phyloP scores from a whole-genome alignment of 306 rosid genomes.

The Quercus agrifolia region DNA sequence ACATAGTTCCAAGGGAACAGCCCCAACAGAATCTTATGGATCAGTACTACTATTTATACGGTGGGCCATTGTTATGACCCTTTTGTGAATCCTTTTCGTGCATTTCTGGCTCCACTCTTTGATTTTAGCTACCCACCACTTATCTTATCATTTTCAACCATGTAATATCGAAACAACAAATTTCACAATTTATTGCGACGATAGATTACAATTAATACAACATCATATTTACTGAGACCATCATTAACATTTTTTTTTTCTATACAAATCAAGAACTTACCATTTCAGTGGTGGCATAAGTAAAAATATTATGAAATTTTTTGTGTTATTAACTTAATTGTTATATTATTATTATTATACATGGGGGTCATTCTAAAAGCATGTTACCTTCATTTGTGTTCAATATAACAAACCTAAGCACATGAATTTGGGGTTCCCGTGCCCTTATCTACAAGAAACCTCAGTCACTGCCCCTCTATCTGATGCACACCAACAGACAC shows the following conservation, averaged over 20 bases:
- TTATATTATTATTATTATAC: too few species aligned
- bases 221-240: too few species aligned
- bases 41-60: conserved; percentile 36
- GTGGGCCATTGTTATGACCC: conserved; percentile 46
- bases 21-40: conserved; percentile 70
- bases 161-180: too few species aligned
- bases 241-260: too few species aligned
- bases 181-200: too few species aligned
- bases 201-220: too few species aligned
- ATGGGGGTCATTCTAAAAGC: conserved; percentile 45
- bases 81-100: conserved; percentile 30
- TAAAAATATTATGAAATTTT: too few species aligned
- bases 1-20: conserved; percentile 55
- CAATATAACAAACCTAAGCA: conserved; percentile 36
- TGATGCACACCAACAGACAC: conserved; percentile 9
- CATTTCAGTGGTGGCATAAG: neutral
- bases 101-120: conserved; percentile 21
- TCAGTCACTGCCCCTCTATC: conserved; percentile 14
- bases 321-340: too few species aligned
- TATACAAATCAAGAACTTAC: too few species aligned
- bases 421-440: conserved; percentile 29
- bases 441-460: conserved; percentile 9
- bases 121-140: conserved; percentile 12
- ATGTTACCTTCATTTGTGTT: conserved; percentile 33
- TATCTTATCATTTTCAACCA: neutral